A percentile compares a stretch with the other conserved stretches of the same genome.
Conservation (phyloP, 768 basidiomycete genomes). For the Lyophyllum atratum region DNA sequence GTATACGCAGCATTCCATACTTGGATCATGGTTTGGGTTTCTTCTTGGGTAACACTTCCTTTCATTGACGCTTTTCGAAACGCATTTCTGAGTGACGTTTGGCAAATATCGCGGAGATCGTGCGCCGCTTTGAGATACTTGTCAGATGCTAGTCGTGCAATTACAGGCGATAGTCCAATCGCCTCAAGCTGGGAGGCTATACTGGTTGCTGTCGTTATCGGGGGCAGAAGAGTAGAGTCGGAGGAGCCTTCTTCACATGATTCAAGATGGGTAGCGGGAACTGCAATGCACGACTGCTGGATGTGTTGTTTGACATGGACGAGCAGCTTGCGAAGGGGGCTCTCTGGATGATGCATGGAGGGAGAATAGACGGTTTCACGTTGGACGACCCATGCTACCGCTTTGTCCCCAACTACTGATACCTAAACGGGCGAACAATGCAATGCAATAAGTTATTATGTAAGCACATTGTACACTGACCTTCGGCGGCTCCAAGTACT, state of each 20-base stretch:
- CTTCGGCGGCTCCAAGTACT: too few species aligned
- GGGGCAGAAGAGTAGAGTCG: neutral
- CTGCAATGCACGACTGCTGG: too few species aligned
- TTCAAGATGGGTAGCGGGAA: neutral
- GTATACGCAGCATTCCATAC: neutral
- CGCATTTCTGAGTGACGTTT: conserved; percentile 4
- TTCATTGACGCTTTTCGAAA: neutral
- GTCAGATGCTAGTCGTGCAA: neutral
- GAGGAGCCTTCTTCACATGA: neutral
- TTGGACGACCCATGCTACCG: too few species aligned
- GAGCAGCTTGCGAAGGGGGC: neutral
- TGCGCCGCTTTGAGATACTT: conserved; percentile 1
- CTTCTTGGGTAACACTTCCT: neutral
- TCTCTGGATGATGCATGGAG: neutral
- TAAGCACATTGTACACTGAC: neutral
- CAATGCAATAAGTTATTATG: neutral
- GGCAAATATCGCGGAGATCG: conserved; percentile 1
- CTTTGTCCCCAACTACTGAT: neutral
- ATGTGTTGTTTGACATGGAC: neutral
- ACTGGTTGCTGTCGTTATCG: neutral
- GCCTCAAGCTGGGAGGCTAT: neutral
- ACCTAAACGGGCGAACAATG: neutral
- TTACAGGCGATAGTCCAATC: neutral
- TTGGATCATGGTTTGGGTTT: neutral
- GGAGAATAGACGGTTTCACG: neutral